A percentile compares a stretch with the other conserved stretches of the same genome.
Evolutionary conservation across 2,329 filamentous ascomycete genomes (phyloP).

Genomic region (Simplicillium sp.): DNA sequence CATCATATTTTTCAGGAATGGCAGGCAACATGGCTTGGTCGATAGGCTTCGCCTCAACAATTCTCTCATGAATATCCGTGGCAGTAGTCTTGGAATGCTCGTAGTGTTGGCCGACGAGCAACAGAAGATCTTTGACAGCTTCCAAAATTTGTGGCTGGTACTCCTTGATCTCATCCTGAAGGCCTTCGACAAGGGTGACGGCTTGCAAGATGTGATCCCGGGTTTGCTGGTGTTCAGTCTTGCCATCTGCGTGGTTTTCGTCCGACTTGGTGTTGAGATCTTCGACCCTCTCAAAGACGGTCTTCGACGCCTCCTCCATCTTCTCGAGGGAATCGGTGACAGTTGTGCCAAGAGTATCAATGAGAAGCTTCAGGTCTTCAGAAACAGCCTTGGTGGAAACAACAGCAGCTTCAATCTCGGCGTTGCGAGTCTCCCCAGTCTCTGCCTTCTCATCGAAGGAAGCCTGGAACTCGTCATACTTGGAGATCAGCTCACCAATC

Average conservation of each 20-base stretch:
- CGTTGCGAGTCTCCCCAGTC: slow-evolving; percentile 62
- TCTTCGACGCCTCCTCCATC: slow-evolving; percentile 78
- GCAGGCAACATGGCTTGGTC: slow-evolving; percentile 49
- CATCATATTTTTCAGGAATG: slow-evolving; percentile 52
- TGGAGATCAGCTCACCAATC: slow-evolving; percentile 68
- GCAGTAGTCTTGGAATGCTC: slow-evolving; percentile 70
- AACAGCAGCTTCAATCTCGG: slow-evolving; percentile 64
- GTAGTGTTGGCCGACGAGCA: slow-evolving; percentile 76
- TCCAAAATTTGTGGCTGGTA: slow-evolving; percentile 84
- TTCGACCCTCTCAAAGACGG: slow-evolving; percentile 74
- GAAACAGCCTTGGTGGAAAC: slow-evolving; percentile 68
- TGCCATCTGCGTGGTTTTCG: slow-evolving; percentile 62
- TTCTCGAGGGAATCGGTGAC: slow-evolving; percentile 79
- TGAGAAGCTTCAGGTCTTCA: slow-evolving; percentile 77
- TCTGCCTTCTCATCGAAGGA: slow-evolving; percentile 65
- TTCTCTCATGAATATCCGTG: slow-evolving; percentile 45
- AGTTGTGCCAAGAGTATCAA: slow-evolving; percentile 74
- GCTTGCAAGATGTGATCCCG: slow-evolving; percentile 72
- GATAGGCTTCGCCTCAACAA: slow-evolving; percentile 51
- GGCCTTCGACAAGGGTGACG: slow-evolving; percentile 59
- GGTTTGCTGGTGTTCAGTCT: slow-evolving; percentile 73
- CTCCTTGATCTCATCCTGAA: slow-evolving; percentile 73
- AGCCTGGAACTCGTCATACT: slow-evolving; percentile 79
- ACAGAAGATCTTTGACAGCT: slow-evolving; percentile 75
- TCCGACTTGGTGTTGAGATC: slow-evolving; percentile 68